Evolutionary conservation across 768 basidiomycete species (phyloP), one percentile per base, ranked within the genome.

Genomic region (Auricularia sp.): DNA sequence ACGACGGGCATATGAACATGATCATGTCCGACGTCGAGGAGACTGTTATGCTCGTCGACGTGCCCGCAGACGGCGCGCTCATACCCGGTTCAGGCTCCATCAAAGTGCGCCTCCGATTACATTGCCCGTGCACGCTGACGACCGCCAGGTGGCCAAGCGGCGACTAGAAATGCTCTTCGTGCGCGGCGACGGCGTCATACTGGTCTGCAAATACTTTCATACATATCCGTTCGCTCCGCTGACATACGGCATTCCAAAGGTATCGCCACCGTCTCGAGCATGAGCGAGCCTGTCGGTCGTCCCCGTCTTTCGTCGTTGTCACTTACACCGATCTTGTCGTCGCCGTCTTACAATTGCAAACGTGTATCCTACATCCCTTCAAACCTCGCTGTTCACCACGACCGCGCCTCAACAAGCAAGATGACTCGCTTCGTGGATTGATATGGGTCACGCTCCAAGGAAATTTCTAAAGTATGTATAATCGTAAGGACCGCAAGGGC

Each of bases 1-100:
- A 98, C 72, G 97, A 99, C 78, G 97, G 95, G n/a, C 97, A 98
- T 76, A 98, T 98, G 97, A 98, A 99, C 75, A 82, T 99, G 70
- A 97, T 99, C 68, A 81, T 99, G 70, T 94, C 92, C 71, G 92
- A 98, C 72, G 97, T 98, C 16, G 96, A 98, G 73, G 97, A 99
- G 78, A 94, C 90, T 2, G 93, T 98, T 67, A 90, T 95, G 85
- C 82, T 97, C 67, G 93, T 98, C n/a, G 94, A 98, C 68, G 77
- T 82, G 1, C 78, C 82, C n/a, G 94, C 95, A 42, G 83, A 59
- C 56, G 56, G 56, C 29, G 34, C 11, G 0, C 21, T 59, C 16
- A 21, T 35, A 5, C 56, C 56, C 33, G 56, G 56, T 14, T 29
- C 47, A 13, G 47, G 47, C 47, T 63, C 35, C 59, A 21, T 51